Conservation (phyloP, 2,329 filamentous ascomycete species). For the Teratosphaeria nubilosa region DNA sequence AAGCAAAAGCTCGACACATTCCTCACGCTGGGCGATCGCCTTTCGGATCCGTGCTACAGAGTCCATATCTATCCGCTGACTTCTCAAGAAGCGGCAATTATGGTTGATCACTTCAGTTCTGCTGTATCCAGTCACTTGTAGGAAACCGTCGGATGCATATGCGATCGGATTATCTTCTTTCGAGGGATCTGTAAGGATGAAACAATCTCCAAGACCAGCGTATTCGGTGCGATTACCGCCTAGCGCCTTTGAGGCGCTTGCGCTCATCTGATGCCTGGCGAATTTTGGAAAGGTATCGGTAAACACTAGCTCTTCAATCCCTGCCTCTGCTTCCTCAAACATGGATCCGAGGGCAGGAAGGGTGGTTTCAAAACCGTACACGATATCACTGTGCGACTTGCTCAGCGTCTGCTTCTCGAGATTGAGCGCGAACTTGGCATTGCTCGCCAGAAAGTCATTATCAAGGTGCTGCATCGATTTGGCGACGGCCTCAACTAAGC, state of each 20-base stretch:
- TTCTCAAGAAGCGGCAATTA: slow-evolving; percentile 44
- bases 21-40: slow-evolving; percentile 33
- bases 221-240: slow-evolving; percentile 34
- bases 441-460: slow-evolving; percentile 4
- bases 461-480: slow-evolving; percentile 5
- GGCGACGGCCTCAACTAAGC: slow-evolving; percentile 1
- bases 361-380: neutral
- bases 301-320: slow-evolving; percentile 9
- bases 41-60: slow-evolving; percentile 34
- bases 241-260: slow-evolving; percentile 38
- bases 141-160: slow-evolving; percentile 43
- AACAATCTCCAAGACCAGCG: slow-evolving; percentile 48
- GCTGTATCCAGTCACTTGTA: slow-evolving; percentile 41
- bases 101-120: slow-evolving; percentile 39
- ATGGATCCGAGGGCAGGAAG: slow-evolving; percentile 5
- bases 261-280: slow-evolving; percentile 42
- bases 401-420: slow-evolving; percentile 1
- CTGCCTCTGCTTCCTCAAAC: slow-evolving; percentile 6
- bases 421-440: slow-evolving; percentile 5
- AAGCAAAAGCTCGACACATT: slow-evolving; percentile 41
- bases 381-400: slow-evolving; percentile 4
- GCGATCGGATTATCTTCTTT: slow-evolving; percentile 42
- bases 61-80: slow-evolving; percentile 35
- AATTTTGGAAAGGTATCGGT: slow-evolving; percentile 43
- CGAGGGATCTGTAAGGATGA: slow-evolving; percentile 46